Percentiles rank a stretch among this genome's conserved stretches.
phyloP scores from a whole-genome alignment of 805 yeast genomes.

The Teunomyces funiuensis region DNA sequence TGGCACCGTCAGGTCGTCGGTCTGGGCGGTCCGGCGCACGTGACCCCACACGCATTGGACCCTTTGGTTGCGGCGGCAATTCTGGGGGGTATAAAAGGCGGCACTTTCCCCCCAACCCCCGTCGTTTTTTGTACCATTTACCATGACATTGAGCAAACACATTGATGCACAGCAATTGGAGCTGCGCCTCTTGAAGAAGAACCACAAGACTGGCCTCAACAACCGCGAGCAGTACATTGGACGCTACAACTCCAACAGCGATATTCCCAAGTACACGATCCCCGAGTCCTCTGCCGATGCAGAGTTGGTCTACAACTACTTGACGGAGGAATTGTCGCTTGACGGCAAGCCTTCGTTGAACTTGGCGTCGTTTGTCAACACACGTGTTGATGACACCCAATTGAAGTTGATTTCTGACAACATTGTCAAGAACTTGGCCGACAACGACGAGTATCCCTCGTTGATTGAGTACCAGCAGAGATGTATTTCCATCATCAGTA shows the following conservation, averaged over 20 bases:
- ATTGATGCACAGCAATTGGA: slow-evolving; percentile 46
- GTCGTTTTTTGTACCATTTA: not conserved
- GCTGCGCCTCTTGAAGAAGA: slow-evolving; percentile 25
- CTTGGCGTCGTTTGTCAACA: slow-evolving; percentile 87
- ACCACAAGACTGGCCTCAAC: slow-evolving; percentile 18
- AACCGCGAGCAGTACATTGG: slow-evolving; percentile 32
- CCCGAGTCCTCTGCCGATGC: slow-evolving; percentile 57
- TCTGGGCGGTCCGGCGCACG: too few relatives aligned
- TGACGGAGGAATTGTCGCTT: slow-evolving; percentile 71
- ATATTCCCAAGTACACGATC: slow-evolving; percentile 58
- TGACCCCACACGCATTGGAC: too few relatives aligned
- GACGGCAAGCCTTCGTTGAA: slow-evolving; percentile 86
- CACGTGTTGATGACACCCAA: slow-evolving; percentile 52
- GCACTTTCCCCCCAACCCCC: not conserved
- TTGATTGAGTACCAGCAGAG: slow-evolving; percentile 75
- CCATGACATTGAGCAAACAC: slow-evolving; percentile 45
- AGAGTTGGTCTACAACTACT: slow-evolving; percentile 55
- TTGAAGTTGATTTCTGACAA: slow-evolving; percentile 61
- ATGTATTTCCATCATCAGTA: slow-evolving; percentile 76
- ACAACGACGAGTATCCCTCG: slow-evolving; percentile 91
- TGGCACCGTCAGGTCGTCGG: too few relatives aligned
- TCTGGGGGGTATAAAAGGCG: too few relatives aligned
- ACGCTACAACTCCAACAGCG: slow-evolving; percentile 26
- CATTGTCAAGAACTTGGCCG: slow-evolving; percentile 84
- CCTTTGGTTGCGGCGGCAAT: too few relatives aligned